These are phyloP conservation scores for Neobulgaria alba DNA, from an alignment of 2,329 filamentous ascomycete species.

Conservation along the genomic window DNA sequence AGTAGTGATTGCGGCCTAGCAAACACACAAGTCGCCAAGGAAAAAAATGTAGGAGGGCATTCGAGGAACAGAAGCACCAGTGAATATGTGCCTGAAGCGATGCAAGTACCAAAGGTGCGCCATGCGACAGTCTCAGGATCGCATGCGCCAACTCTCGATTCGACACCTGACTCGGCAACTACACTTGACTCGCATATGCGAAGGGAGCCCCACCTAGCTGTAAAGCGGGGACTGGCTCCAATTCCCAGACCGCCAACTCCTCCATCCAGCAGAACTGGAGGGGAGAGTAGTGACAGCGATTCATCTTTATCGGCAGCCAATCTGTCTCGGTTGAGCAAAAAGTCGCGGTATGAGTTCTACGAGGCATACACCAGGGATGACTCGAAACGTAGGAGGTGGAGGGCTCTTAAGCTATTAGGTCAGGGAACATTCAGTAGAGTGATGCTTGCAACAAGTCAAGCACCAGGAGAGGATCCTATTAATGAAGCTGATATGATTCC, in stretches of 20 bases:
- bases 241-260: constrained; percentile 67
- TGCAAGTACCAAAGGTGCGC: constrained; percentile 56
- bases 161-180: constrained; percentile 39
- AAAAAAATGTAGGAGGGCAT: constrained; percentile 36
- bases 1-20: constrained; percentile 14
- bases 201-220: constrained; percentile 73
- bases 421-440: constrained; percentile 96
- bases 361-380: constrained; percentile 59
- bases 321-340: constrained; percentile 30
- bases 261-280: constrained; percentile 66
- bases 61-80: constrained; percentile 75
- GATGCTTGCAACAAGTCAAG: constrained; percentile 77
- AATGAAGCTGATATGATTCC: constrained; percentile 30
- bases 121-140: constrained; percentile 65
- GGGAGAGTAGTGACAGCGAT: constrained; percentile 40
- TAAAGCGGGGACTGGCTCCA: constrained; percentile 62
- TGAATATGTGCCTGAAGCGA: constrained; percentile 72
- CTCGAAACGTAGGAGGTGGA: constrained; percentile 66
- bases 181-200: constrained; percentile 47
- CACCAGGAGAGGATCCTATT: constrained; percentile 37
- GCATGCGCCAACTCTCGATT: constrained; percentile 37
- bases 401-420: constrained; percentile 70
- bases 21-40: constrained; percentile 16
- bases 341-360: constrained; percentile 52
- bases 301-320: constrained; percentile 35